phyloP scores from a whole-genome alignment of 2,329 filamentous ascomycete genomes.

The Kalmusia sp. region DNA sequence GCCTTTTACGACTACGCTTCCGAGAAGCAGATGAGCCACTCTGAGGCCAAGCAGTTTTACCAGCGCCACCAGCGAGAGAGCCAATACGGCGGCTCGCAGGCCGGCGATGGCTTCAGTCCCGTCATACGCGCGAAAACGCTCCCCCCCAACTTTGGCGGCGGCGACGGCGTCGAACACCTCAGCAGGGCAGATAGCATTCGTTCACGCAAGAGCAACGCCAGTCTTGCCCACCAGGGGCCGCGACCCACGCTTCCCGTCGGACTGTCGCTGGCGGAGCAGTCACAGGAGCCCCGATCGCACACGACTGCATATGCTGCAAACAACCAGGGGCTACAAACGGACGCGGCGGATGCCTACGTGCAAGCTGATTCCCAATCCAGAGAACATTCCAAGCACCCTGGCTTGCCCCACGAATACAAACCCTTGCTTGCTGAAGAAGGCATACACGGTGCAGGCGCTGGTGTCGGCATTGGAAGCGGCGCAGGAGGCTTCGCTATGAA shows the following conservation, averaged over 20 bases:
- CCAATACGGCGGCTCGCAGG: slow-evolving; percentile 50
- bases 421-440: slow-evolving; percentile 62
- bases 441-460: slow-evolving; percentile 64
- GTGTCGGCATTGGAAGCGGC: slow-evolving; percentile 67
- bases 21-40: slow-evolving; percentile 92
- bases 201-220: slow-evolving; percentile 49
- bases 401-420: slow-evolving; percentile 63
- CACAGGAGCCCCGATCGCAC: slow-evolving; percentile 33
- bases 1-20: slow-evolving; percentile 93
- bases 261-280: slow-evolving; percentile 39
- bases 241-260: slow-evolving; percentile 33
- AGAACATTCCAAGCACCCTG: slow-evolving; percentile 59
- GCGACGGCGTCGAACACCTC: slow-evolving; percentile 41
- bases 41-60: slow-evolving; percentile 95
- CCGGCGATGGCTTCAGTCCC: slow-evolving; percentile 49
- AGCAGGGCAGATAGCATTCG: slow-evolving; percentile 52
- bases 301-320: slow-evolving; percentile 22
- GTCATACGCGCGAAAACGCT: slow-evolving; percentile 54
- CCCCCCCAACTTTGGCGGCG: slow-evolving; percentile 48
- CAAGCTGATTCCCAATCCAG: slow-evolving; percentile 57
- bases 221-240: slow-evolving; percentile 36
- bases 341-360: slow-evolving; percentile 41
- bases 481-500: slow-evolving; percentile 71
- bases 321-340: slow-evolving; percentile 14
- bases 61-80: slow-evolving; percentile 80